Evolutionary conservation across 2,329 filamentous ascomycete species (phyloP), one percentile per base, ranked within the genome.

Genomic region (Alternaria rosae): DNA sequence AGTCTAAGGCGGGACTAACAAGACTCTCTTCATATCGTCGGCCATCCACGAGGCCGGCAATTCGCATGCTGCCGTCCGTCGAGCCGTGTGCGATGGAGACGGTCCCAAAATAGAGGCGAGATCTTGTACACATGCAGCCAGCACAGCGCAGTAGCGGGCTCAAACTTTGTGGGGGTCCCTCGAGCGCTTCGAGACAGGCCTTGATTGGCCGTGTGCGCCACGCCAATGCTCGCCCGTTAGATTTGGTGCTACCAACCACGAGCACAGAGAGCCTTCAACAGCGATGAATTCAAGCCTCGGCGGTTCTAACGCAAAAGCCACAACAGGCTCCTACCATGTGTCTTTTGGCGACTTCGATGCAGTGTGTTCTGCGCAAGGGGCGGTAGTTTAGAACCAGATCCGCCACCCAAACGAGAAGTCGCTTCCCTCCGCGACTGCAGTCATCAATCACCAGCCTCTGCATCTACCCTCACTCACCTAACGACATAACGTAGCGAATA

Each of bases 161-260:
- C 52, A 62, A 57, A 51, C 57, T 54, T 56, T 65, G 66, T 61
- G 69, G 68, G 56, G 58, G 65, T 54, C 63, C 38, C 59, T 59
- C 70, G 67, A 74, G 75, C 75, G 75, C 72, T 71, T 76, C 66
- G 62, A 70, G 61, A 65, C 59, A 54, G 23, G 35, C 35, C 15
- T 9, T 48, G 58, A 76, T 76, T 77, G 74, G 75, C 69, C 69
- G 47, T 64, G 51, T 57, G 59, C 67, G 66, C 67, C 42, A 69
- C 64, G 59, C 66, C 66, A 47, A 53, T 56, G 30, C 35, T 42
- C 41, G 41, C 30, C 54, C 58, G 62, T 51, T 51, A 65, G 45
- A 61, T 66, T 51, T 57, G 54, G 64, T 68, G 69, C 71, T 73
- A 64, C 76, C 76, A 78, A 74, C 74, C 76, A 78, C 74, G 35